phyloP scores from a whole-genome alignment of 73 alveolate genomes.

The Strombidium stylifer region DNA sequence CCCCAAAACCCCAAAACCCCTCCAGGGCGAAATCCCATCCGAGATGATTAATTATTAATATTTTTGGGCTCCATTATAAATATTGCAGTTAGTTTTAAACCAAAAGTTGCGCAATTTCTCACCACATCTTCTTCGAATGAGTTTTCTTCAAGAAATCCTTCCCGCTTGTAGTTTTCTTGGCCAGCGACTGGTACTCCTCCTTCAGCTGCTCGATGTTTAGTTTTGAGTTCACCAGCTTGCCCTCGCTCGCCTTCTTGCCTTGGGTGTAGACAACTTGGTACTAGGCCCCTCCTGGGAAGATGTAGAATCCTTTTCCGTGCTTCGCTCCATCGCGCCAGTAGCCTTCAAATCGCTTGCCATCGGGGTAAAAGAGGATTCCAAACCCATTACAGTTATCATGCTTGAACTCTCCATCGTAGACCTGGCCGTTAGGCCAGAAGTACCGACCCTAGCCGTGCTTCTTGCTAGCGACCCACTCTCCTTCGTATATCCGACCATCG shows the following conservation, averaged over 20 bases:
- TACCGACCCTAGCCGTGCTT: conserved; percentile 33
- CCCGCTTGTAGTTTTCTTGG: conserved; percentile 14
- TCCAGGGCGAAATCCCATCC: too few relatives aligned
- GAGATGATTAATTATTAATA: too few relatives aligned
- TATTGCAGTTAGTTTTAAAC: too few relatives aligned
- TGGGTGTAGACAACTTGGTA: conserved; percentile 33
- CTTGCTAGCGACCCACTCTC: conserved; percentile 41
- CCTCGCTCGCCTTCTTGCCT: conserved; percentile 54
- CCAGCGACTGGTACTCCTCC: conserved; percentile 8
- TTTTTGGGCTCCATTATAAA: too few relatives aligned
- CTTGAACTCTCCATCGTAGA: conserved; percentile 61
- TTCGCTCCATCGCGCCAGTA: conserved; percentile 34
- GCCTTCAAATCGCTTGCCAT: conserved; percentile 45
- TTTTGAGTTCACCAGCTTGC: conserved; percentile 29
- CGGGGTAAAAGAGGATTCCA: conserved; percentile 30
- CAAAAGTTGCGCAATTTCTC: too few relatives aligned
- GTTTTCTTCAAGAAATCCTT: background rate
- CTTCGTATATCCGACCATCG: conserved; percentile 48
- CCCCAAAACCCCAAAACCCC: too few relatives aligned
- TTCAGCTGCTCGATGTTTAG: conserved; percentile 24
- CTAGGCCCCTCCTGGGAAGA: conserved; percentile 46
- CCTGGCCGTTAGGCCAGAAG: conserved; percentile 55
- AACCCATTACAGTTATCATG: conserved; percentile 46
- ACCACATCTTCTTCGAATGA: too few relatives aligned
- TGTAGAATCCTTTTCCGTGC: conserved; percentile 21